phyloP scores from a whole-genome alignment of 2,329 filamentous ascomycete species.

The Penicillium griseofulvum region DNA sequence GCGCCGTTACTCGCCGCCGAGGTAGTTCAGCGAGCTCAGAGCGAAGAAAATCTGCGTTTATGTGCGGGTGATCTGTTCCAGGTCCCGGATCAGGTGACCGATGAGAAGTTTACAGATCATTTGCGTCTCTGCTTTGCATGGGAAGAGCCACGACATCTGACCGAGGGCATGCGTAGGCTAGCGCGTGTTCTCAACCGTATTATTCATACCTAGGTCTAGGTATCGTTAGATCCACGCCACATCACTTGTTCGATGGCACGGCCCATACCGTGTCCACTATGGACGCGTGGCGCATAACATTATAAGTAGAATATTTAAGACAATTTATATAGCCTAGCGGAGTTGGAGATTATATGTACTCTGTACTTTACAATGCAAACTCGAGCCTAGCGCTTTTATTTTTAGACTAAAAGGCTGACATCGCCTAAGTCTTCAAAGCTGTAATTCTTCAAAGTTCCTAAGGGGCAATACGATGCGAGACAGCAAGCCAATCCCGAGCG shows the following conservation, averaged over 20 bases:
- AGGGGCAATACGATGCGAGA: too few relatives aligned
- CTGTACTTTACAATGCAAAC: too few relatives aligned
- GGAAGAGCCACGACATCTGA: slow-evolving; percentile 64
- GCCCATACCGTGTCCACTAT: slow-evolving; percentile 3
- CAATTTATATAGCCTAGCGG: too few relatives aligned
- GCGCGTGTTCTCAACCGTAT: slow-evolving; percentile 34
- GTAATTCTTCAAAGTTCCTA: too few relatives aligned
- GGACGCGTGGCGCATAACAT: slow-evolving; percentile 15
- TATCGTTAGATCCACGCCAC: background rate
- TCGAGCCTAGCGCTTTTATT: too few relatives aligned
- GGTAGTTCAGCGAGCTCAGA: slow-evolving; percentile 57
- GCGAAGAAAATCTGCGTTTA: slow-evolving; percentile 65
- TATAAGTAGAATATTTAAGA: too few relatives aligned
- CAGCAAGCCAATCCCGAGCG: too few relatives aligned
- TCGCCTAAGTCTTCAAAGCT: too few relatives aligned
- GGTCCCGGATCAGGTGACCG: slow-evolving; percentile 55
- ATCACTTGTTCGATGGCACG: background rate
- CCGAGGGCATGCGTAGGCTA: slow-evolving; percentile 66
- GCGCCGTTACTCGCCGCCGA: slow-evolving; percentile 51
- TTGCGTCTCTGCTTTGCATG: slow-evolving; percentile 71
- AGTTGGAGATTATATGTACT: too few relatives aligned
- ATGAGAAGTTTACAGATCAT: slow-evolving; percentile 56
- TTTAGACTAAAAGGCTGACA: too few relatives aligned
- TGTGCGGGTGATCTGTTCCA: slow-evolving; percentile 70
- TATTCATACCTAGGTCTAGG: background rate